A percentile compares a stretch with the other conserved stretches of the same genome.
Evolutionary conservation across 78 protist genomes (phyloP).

Genomic region (Creolimax fragrantissima): DNA sequence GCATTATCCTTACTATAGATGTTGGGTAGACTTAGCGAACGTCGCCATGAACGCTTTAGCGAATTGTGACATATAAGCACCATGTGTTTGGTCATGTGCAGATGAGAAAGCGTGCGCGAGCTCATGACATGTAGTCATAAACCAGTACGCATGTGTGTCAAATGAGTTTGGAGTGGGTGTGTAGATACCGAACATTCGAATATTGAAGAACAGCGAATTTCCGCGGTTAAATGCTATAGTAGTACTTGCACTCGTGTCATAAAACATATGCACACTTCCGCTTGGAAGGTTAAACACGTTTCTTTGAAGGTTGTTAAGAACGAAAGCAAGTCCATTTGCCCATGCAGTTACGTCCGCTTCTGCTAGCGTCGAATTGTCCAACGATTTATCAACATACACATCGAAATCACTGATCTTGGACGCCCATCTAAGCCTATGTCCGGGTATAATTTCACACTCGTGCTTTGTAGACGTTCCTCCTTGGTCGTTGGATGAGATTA

Average conservation of each 20-base stretch:
- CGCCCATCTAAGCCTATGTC: not conserved
- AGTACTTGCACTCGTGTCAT: not conserved
- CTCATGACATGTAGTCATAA: slow-evolving; percentile 16
- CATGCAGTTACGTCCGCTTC: not conserved
- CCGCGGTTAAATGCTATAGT: not conserved
- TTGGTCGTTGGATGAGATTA: not conserved
- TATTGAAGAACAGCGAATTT: not conserved
- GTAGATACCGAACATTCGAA: not conserved
- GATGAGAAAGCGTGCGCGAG: slow-evolving; percentile 5
- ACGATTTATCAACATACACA: not conserved
- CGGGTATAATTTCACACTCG: not conserved
- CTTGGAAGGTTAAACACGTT: not conserved
- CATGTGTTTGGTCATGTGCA: slow-evolving; percentile 3
- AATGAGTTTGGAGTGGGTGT: not conserved
- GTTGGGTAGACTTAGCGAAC: not conserved
- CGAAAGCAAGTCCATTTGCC: not conserved
- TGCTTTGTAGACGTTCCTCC: not conserved
- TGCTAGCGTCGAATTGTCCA: not conserved
- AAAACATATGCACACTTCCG: not conserved
- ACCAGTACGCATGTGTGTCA: not conserved
- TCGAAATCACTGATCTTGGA: not conserved
- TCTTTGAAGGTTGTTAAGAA: not conserved
- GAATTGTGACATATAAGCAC: not conserved
- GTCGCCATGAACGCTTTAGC: not conserved
- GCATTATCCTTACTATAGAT: no score